Conservation (phyloP, 352 stramenopile genomes). For the Elongisporangium senticosum region DNA sequence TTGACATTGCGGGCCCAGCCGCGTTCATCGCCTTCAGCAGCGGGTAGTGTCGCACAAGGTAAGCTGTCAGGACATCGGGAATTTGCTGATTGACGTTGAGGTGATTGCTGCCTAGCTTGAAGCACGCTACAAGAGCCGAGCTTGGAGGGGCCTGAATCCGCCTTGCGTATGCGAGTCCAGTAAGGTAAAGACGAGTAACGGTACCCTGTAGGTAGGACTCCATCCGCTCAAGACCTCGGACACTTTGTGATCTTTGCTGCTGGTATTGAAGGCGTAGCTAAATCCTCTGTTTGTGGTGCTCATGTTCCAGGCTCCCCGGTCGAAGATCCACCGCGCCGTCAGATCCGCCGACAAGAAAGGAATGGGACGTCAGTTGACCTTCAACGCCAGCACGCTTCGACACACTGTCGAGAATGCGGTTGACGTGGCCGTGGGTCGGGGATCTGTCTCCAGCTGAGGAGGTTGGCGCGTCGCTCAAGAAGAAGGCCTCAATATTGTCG, state of each 20-base stretch:
- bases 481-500: background rate
- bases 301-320: conserved; percentile 11
- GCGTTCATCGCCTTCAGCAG: too few species aligned
- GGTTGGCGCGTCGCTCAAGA: background rate
- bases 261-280: conserved; percentile 15
- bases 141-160: too few species aligned
- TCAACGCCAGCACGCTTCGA: background rate
- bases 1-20: too few species aligned
- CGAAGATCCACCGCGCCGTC: conserved; percentile 13
- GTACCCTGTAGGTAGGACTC: too few species aligned
- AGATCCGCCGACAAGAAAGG: conserved; percentile 5
- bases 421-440: conserved; percentile 15
- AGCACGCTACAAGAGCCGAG: too few species aligned
- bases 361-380: conserved; percentile 14
- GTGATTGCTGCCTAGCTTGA: too few species aligned
- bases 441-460: background rate
- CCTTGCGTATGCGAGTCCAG: too few species aligned
- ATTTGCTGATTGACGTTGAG: too few species aligned
- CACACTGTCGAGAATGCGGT: conserved; percentile 14
- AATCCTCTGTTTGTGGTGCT: conserved; percentile 13
- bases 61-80: too few species aligned
- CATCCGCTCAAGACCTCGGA: too few species aligned
- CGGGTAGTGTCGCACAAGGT: too few species aligned
- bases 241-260: conserved; percentile 12
- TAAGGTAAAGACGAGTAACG: too few species aligned